Conservation (phyloP, 106 monocot species). For the Apostasia ramifera region DNA sequence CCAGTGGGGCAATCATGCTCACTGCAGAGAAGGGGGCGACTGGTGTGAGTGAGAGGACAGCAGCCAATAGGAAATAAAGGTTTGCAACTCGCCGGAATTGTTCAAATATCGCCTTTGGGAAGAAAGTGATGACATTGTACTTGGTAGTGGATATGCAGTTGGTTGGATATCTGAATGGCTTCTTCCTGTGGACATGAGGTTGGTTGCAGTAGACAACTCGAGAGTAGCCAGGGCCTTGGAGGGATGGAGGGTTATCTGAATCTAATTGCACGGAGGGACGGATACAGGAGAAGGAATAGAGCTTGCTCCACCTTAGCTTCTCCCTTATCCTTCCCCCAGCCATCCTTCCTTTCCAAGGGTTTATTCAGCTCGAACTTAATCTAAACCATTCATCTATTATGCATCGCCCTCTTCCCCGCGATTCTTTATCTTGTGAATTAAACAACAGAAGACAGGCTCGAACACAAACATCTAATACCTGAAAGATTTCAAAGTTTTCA, state of each 20-base stretch:
- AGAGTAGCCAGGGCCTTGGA: constrained; percentile 33
- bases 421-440: background rate
- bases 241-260: constrained; percentile 8
- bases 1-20: constrained; percentile 46
- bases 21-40: constrained; percentile 39
- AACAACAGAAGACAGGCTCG: background rate
- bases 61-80: constrained; percentile 39
- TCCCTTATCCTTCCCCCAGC: constrained; percentile 17
- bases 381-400: background rate
- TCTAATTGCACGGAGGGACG: constrained; percentile 21
- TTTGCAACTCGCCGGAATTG: constrained; percentile 47
- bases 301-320: constrained; percentile 43
- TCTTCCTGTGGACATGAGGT: constrained; percentile 21
- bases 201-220: constrained; percentile 35
- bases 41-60: constrained; percentile 33
- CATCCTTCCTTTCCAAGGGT: background rate
- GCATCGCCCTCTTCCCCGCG: background rate
- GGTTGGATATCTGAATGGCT: constrained; percentile 28
- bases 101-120: constrained; percentile 46
- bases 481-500: background rate
- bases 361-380: background rate
- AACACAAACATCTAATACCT: background rate
- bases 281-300: constrained; percentile 43
- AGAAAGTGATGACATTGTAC: constrained; percentile 38
- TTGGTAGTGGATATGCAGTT: constrained; percentile 45